Conservation (phyloP, 805 yeast species). For the Yarrowia hollandica region DNA sequence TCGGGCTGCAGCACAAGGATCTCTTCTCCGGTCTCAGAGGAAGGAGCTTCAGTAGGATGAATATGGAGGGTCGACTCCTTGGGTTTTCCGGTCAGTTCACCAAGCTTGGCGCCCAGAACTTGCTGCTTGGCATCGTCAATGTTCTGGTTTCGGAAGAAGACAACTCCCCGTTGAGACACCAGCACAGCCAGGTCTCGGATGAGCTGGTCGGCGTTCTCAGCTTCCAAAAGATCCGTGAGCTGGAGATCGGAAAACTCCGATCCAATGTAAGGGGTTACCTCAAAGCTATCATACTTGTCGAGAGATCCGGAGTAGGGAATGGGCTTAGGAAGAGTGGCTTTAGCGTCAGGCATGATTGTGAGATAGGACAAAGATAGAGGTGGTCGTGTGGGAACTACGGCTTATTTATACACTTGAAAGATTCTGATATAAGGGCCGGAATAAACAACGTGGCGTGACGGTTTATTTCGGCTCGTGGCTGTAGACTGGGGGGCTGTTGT, state of each 20-base stretch:
- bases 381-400: background rate
- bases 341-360: conserved; percentile 19
- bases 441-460: conserved; percentile 20
- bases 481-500: conserved; percentile 1
- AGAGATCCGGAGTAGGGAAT: conserved; percentile 35
- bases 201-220: conserved; percentile 35
- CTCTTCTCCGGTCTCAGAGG: conserved; percentile 35
- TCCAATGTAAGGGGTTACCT: conserved; percentile 41
- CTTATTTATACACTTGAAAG: background rate
- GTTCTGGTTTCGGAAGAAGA: conserved; percentile 52
- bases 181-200: conserved; percentile 49
- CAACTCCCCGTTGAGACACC: conserved; percentile 52
- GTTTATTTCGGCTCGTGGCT: background rate
- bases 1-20: conserved; percentile 31
- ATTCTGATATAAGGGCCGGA: background rate
- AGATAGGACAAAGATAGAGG: background rate
- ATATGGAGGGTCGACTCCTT: conserved; percentile 38
- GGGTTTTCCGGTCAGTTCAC: conserved; percentile 40
- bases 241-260: conserved; percentile 39
- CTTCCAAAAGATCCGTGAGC: conserved; percentile 36
- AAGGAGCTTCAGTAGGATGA: conserved; percentile 41
- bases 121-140: conserved; percentile 38
- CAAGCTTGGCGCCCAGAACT: conserved; percentile 37
- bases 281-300: conserved; percentile 38
- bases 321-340: conserved; percentile 1